Evolutionary conservation across 2,329 filamentous ascomycete species (phyloP).

Genomic region (Trichoderma koningii): DNA sequence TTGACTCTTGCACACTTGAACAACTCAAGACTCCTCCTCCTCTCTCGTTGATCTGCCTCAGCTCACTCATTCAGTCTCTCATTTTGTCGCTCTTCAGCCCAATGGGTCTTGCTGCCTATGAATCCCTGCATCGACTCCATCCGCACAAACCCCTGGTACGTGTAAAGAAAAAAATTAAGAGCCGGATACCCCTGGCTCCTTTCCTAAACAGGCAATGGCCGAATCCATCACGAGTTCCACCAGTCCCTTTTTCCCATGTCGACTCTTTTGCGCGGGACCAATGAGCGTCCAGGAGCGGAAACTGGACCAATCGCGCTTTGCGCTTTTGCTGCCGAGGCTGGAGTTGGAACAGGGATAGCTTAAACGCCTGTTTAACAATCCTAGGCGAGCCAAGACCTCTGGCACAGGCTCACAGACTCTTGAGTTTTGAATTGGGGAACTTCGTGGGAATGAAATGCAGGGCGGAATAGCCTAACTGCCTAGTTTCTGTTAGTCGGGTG

Average conservation of each 20-base stretch:
- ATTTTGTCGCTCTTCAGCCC: background rate
- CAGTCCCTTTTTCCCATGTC: background rate
- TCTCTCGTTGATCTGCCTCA: background rate
- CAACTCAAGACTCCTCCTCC: background rate
- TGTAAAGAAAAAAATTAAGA: background rate
- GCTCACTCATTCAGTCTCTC: background rate
- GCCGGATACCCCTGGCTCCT: conserved; percentile 21
- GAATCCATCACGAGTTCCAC: background rate
- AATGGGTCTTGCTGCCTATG: conserved; percentile 14
- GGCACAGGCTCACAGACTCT: too few species aligned
- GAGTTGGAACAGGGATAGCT: too few species aligned
- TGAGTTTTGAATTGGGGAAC: too few species aligned
- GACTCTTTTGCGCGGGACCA: background rate
- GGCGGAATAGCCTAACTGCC: too few species aligned
- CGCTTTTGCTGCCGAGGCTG: background rate
- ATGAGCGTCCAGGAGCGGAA: background rate
- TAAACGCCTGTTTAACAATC: too few species aligned
- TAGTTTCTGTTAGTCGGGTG: too few species aligned
- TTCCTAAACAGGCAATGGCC: conserved; percentile 16
- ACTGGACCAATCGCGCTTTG: background rate
- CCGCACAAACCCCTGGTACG: background rate
- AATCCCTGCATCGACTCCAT: background rate
- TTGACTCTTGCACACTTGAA: background rate
- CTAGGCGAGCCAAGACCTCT: too few species aligned
- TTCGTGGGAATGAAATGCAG: too few species aligned